Evolutionary conservation across 2,329 filamentous ascomycete species (phyloP).

Genomic region (Venturia carpophila): DNA sequence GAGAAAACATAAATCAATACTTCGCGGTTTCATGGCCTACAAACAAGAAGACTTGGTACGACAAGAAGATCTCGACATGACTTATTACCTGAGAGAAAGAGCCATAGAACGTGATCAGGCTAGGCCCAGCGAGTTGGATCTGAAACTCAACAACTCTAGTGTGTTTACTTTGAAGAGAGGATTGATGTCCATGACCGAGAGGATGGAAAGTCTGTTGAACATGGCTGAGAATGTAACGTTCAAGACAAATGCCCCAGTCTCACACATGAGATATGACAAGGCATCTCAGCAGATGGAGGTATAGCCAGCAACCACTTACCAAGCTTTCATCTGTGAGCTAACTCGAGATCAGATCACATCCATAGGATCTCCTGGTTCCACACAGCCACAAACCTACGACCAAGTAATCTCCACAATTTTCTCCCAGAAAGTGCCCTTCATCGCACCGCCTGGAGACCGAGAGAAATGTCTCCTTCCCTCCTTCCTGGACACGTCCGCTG

Average conservation of each 20-base stretch:
- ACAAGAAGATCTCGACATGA: constrained; percentile 12
- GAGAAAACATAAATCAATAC: constrained; percentile 22
- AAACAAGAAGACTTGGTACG: neutral
- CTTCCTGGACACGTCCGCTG: constrained; percentile 51
- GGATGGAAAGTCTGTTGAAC: constrained; percentile 45
- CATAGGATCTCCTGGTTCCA: constrained; percentile 2
- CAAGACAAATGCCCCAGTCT: constrained; percentile 36
- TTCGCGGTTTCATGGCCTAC: constrained; percentile 9
- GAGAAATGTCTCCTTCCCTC: constrained; percentile 26
- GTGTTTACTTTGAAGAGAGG: constrained; percentile 49
- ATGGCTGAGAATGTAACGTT: constrained; percentile 54
- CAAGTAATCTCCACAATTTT: constrained; percentile 60
- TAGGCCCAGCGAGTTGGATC: neutral
- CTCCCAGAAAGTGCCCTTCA: constrained; percentile 28
- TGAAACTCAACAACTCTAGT: constrained; percentile 26
- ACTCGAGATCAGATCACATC: neutral
- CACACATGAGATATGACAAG: neutral
- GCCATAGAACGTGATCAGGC: constrained; percentile 5
- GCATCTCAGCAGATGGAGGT: constrained; percentile 13
- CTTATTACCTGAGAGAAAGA: neutral
- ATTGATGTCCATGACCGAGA: constrained; percentile 53
- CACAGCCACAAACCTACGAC: constrained; percentile 35
- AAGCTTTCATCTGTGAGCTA: neutral
- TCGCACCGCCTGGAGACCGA: constrained; percentile 17
- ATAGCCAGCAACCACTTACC: neutral